A percentile compares a stretch with the other conserved stretches of the same genome.
phyloP scores from a whole-genome alignment of 148 eudicot species.

The Euryodendron excelsum region DNA sequence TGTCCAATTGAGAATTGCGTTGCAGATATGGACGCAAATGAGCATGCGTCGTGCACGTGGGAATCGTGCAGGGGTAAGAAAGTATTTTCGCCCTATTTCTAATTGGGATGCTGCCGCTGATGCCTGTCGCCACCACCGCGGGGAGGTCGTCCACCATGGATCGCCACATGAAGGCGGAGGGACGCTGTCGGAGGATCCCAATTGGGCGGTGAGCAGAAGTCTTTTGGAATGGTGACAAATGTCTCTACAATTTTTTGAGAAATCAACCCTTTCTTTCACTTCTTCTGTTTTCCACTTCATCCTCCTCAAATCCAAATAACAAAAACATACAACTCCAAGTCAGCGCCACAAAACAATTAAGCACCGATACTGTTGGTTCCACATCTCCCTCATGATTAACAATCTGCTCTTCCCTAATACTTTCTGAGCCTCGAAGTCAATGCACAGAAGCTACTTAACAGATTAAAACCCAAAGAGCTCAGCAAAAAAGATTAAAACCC shows the following conservation, averaged over 20 bases:
- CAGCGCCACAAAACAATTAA: conserved; percentile 71
- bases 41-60: too few species aligned
- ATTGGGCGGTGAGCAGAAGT: conserved; percentile 75
- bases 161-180: conserved; percentile 45
- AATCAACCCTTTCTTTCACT: conserved; percentile 44
- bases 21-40: too few species aligned
- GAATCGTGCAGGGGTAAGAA: too few species aligned
- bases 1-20: too few species aligned
- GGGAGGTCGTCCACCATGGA: conserved; percentile 31
- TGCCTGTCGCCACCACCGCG: conserved; percentile 6
- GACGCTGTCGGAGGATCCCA: conserved; percentile 48
- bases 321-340: conserved; percentile 64
- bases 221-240: conserved; percentile 60
- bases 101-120: conserved; percentile 4
- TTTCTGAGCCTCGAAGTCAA: conserved; percentile 23
- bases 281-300: conserved; percentile 47
- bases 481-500: too few species aligned
- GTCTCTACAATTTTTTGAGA: conserved; percentile 56
- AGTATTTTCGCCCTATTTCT: too few species aligned
- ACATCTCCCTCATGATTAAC: conserved; percentile 67
- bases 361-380: conserved; percentile 62
- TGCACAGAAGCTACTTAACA: neutral
- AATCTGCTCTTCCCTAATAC: conserved; percentile 81
- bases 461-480: conserved; percentile 26
- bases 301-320: conserved; percentile 73